phyloP scores from a whole-genome alignment of 2,329 filamentous ascomycete genomes.

The Cucurbitaria berberidis region DNA sequence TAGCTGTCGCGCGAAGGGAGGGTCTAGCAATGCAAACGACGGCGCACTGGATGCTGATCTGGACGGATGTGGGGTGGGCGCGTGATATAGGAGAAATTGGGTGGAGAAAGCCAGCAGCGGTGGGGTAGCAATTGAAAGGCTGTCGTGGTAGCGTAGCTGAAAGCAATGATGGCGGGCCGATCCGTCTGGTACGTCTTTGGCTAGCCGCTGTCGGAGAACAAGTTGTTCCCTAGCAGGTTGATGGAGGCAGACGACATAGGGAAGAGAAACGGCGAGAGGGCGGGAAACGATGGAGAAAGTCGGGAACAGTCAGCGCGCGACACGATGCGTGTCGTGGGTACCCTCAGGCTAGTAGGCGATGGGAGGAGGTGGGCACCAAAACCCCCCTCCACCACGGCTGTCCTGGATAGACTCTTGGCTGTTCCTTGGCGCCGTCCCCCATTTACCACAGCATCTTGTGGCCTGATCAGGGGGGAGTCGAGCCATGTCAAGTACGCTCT shows the following conservation, averaged over 20 bases:
- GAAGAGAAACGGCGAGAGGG: constrained; percentile 30
- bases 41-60: constrained; percentile 14
- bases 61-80: constrained; percentile 22
- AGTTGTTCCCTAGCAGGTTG: constrained; percentile 41
- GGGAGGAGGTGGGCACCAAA: constrained; percentile 18
- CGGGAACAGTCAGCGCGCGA: constrained; percentile 44
- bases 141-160: too few relatives aligned
- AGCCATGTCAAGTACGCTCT: too few relatives aligned
- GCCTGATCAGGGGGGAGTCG: too few relatives aligned
- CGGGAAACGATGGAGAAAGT: constrained; percentile 20
- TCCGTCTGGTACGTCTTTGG: constrained; percentile 25
- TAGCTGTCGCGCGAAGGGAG: constrained; percentile 12
- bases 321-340: constrained; percentile 38
- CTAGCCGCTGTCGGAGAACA: constrained; percentile 49
- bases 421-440: constrained; percentile 19
- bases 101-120: constrained; percentile 28
- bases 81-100: constrained; percentile 21
- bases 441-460: background rate
- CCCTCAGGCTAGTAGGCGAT: constrained; percentile 26
- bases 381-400: constrained; percentile 26
- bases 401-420: constrained; percentile 15
- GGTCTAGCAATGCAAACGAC: constrained; percentile 12
- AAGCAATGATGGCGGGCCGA: constrained; percentile 35
- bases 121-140: constrained; percentile 32
- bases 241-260: constrained; percentile 46